phyloP scores from a whole-genome alignment of 78 protist genomes.

The Mantamonas sphyraenae region DNA sequence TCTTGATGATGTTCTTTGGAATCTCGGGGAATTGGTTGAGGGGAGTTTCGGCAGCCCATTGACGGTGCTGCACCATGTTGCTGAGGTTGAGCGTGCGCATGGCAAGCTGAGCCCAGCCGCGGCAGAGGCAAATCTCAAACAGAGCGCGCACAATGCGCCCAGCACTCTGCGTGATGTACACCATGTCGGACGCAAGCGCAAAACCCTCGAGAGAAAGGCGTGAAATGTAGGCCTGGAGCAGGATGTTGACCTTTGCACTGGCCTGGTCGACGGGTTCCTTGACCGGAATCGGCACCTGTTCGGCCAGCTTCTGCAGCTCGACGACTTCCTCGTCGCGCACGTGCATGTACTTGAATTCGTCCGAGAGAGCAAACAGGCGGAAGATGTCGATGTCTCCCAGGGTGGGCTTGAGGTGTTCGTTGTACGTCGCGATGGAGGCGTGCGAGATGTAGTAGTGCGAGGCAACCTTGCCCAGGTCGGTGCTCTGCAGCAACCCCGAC shows the following conservation, averaged over 20 bases:
- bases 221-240: constrained; percentile 96
- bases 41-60: constrained; percentile 94
- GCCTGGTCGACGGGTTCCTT: constrained; percentile 68
- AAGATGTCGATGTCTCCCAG: constrained; percentile 88
- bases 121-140: constrained; percentile 76
- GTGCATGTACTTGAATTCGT: constrained; percentile 82
- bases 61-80: constrained; percentile 83
- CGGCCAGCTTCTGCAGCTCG: constrained; percentile 85
- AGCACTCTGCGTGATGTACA: constrained; percentile 95
- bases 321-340: constrained; percentile 94
- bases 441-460: constrained; percentile 87
- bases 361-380: constrained; percentile 64
- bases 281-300: constrained; percentile 93
- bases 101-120: constrained; percentile 94
- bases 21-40: constrained; percentile 85
- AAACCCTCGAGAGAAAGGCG: constrained; percentile 87
- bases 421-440: constrained; percentile 63
- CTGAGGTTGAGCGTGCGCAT: constrained; percentile 56
- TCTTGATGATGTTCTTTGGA: constrained; percentile 63
- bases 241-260: constrained; percentile 82
- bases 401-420: constrained; percentile 73
- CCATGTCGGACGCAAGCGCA: constrained; percentile 94
- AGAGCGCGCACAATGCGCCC: constrained; percentile 89
- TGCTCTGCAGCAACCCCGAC: constrained; percentile 37
- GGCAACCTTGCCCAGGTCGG: constrained; percentile 97